Percentiles rank a stretch among this genome's conserved stretches.
Conservation (phyloP, 2,329 filamentous ascomycete genomes). For the Fusarium pseudonygamai region DNA sequence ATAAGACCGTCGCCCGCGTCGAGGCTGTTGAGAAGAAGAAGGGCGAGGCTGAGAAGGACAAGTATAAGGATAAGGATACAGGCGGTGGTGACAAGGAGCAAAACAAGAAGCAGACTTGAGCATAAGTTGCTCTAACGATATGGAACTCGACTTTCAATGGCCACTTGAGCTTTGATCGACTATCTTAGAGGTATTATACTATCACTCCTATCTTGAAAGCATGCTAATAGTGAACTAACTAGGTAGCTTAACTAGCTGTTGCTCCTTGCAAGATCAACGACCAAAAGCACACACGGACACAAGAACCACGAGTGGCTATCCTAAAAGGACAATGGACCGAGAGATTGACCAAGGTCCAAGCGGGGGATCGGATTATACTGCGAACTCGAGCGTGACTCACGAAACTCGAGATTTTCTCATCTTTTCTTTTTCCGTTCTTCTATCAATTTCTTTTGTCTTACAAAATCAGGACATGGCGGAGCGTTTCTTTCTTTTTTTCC, state of each 20-base stretch:
- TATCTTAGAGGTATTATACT: not conserved
- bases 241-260: not conserved
- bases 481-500: not conserved
- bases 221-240: not conserved
- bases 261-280: not conserved
- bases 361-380: not conserved
- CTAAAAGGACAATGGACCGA: not conserved
- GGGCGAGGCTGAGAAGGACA: not conserved
- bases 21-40: slow-evolving; percentile 1
- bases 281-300: not conserved
- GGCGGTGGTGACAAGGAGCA: not conserved
- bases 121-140: not conserved
- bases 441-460: not conserved
- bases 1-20: not conserved
- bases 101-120: not conserved
- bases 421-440: not conserved
- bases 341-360: not conserved
- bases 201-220: too few relatives aligned
- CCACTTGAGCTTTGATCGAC: not conserved
- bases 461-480: not conserved
- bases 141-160: not conserved
- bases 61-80: not conserved
- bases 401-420: not conserved
- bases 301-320: not conserved
- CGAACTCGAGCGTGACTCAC: not conserved